phyloP scores from a whole-genome alignment of 148 eudicot genomes.

The Spergularia bocconei region DNA sequence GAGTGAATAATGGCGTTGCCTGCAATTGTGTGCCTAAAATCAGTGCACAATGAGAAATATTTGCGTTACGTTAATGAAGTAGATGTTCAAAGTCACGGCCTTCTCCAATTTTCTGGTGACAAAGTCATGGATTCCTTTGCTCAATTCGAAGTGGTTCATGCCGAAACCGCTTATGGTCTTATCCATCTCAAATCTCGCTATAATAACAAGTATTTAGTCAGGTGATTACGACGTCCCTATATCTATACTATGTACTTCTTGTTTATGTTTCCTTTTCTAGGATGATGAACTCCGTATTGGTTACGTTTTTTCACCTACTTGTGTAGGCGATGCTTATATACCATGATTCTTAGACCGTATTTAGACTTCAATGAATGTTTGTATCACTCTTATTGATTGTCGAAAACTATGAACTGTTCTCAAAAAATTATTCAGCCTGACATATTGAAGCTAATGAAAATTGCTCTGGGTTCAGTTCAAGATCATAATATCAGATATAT shows the following conservation, averaged over 20 bases:
- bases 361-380: too few species aligned
- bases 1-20: conserved; percentile 6
- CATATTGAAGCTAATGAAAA: too few species aligned
- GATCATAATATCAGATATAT: too few species aligned
- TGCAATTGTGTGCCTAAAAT: conserved; percentile 2
- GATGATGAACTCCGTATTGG: too few species aligned
- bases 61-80: not conserved
- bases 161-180: not conserved
- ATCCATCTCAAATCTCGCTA: conserved; percentile 24
- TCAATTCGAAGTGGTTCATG: conserved; percentile 16
- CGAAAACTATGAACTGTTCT: too few species aligned
- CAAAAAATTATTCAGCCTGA: too few species aligned
- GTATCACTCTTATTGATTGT: too few species aligned
- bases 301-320: too few species aligned
- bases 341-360: too few species aligned
- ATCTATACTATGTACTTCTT: not conserved
- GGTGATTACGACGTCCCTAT: not conserved
- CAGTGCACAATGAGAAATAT: conserved; percentile 10
- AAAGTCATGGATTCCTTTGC: not conserved
- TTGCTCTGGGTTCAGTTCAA: too few species aligned
- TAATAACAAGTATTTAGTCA: conserved; percentile 14
- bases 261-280: not conserved
- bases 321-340: too few species aligned
- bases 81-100: conserved; percentile 6
- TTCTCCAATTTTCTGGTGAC: conserved; percentile 17